Evolutionary conservation across 2,329 filamentous ascomycete species (phyloP).

Genomic region (Rhinocladiella mackenziei): DNA sequence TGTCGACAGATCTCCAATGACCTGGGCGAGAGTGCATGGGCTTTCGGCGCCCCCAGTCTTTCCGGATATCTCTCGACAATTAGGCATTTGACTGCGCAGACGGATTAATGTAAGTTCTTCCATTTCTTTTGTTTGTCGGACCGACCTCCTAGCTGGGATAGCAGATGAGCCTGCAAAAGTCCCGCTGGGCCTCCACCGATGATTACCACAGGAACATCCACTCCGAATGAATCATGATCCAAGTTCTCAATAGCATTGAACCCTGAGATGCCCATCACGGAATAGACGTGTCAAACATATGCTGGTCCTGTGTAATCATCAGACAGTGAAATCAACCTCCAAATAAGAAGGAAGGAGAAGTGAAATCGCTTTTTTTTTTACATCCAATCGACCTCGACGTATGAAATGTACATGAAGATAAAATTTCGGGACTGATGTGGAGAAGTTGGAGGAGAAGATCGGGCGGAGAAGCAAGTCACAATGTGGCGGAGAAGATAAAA

Average conservation of each 20-base stretch:
- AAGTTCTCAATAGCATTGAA: neutral
- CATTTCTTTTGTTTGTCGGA: too few species aligned
- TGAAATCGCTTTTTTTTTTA: too few species aligned
- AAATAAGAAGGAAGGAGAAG: too few species aligned
- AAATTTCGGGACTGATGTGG: too few species aligned
- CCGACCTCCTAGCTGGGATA: constrained; percentile 35
- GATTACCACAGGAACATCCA: constrained; percentile 35
- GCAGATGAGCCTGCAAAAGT: constrained; percentile 36
- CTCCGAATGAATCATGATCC: neutral
- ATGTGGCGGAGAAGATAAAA: too few species aligned
- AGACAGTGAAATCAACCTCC: too few species aligned
- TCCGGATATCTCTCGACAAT: constrained; percentile 31
- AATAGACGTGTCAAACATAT: neutral
- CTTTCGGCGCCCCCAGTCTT: constrained; percentile 32
- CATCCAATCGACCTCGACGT: too few species aligned
- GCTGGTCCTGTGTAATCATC: too few species aligned
- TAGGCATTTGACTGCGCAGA: constrained; percentile 20
- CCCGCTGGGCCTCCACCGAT: constrained; percentile 38
- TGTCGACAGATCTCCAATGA: constrained; percentile 33
- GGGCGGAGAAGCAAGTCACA: too few species aligned
- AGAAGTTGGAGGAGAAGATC: too few species aligned
- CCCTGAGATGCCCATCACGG: neutral
- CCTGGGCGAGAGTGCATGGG: constrained; percentile 33
- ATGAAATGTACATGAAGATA: too few species aligned
- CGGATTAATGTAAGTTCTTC: too few species aligned